These are phyloP conservation scores for Yamadazyma jaroonii DNA, from an alignment of 1,139 yeast genomes.

Conservation along the genomic window DNA sequence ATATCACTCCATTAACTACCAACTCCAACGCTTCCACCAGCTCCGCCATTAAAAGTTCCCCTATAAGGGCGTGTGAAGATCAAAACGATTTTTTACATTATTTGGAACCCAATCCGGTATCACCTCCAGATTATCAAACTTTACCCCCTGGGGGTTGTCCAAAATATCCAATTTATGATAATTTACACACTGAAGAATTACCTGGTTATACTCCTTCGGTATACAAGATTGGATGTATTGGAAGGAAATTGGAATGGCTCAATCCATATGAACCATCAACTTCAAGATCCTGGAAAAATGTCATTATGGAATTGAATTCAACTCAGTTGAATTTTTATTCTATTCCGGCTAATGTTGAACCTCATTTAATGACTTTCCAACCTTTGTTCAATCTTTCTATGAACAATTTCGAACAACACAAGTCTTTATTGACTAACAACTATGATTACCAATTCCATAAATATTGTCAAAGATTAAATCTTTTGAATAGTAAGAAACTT, in stretches of 20 bases:
- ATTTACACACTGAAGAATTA: conserved; percentile 24
- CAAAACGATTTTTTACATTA: conserved; percentile 1
- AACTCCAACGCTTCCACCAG: not conserved
- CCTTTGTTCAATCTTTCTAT: conserved; percentile 2
- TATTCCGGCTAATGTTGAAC: conserved; percentile 35
- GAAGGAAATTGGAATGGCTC: conserved; percentile 62
- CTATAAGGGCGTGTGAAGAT: too few species aligned
- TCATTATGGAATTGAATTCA: conserved; percentile 65
- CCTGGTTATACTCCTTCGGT: conserved; percentile 61
- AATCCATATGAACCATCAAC: conserved; percentile 65
- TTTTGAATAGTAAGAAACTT: conserved; percentile 24
- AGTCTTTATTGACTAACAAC: conserved; percentile 29
- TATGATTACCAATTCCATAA: conserved; percentile 38
- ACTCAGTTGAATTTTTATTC: conserved; percentile 68
- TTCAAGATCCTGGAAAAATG: conserved; percentile 60
- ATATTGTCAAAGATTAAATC: conserved; percentile 28
- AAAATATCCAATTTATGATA: conserved; percentile 42
- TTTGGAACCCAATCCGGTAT: conserved; percentile 50
- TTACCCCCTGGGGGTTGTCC: conserved; percentile 52
- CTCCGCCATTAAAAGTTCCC: too few species aligned
- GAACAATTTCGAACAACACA: conserved; percentile 9
- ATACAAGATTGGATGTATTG: conserved; percentile 49
- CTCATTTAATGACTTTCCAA: conserved; percentile 22
- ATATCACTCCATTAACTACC: conserved; percentile 4
- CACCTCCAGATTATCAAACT: conserved; percentile 46